phyloP scores from a whole-genome alignment of 805 yeast genomes.

The Pichia exigua region DNA sequence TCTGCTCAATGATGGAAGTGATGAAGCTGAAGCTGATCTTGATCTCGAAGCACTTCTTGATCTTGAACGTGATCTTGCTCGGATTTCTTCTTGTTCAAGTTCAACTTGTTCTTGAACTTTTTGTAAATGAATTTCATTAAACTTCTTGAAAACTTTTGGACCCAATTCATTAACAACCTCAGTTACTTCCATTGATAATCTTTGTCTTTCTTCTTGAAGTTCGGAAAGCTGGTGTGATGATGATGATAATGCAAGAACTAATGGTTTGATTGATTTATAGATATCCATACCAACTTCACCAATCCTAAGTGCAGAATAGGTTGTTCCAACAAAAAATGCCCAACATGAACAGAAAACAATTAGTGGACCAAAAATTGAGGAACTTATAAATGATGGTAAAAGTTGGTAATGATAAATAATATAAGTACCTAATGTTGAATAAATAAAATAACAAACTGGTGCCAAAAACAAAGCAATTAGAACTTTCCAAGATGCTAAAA shows the following conservation, averaged over 20 bases:
- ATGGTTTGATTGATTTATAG: conserved; percentile 74
- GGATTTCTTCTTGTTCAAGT: conserved; percentile 19
- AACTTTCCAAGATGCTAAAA: conserved; percentile 94
- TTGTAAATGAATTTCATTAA: conserved; percentile 25
- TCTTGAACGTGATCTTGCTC: conserved; percentile 15
- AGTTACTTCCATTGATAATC: conserved; percentile 66
- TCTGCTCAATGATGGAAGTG: conserved; percentile 10
- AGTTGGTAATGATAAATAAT: conserved; percentile 16
- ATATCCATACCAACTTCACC: conserved; percentile 95
- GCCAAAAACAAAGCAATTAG: conserved; percentile 81
- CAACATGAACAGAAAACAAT: conserved; percentile 46
- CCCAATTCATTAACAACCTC: conserved; percentile 76
- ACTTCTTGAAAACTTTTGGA: conserved; percentile 79
- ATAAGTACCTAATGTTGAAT: conserved; percentile 52
- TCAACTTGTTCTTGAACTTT: conserved; percentile 15
- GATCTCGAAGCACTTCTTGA: conserved; percentile 9
- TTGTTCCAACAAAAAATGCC: conserved; percentile 57
- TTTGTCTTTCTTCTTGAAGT: conserved; percentile 53
- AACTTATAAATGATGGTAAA: conserved; percentile 9
- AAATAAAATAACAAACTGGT: conserved; percentile 72
- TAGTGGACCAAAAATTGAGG: conserved; percentile 3
- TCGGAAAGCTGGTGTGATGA: conserved; percentile 46
- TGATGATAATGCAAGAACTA: conserved; percentile 48
- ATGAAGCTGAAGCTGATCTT: conserved; percentile 5
- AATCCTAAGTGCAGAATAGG: conserved; percentile 78